These are phyloP conservation scores for Ophiostoma novo-ulmi DNA, from an alignment of 2,329 filamentous ascomycete genomes.

Conservation along the genomic window DNA sequence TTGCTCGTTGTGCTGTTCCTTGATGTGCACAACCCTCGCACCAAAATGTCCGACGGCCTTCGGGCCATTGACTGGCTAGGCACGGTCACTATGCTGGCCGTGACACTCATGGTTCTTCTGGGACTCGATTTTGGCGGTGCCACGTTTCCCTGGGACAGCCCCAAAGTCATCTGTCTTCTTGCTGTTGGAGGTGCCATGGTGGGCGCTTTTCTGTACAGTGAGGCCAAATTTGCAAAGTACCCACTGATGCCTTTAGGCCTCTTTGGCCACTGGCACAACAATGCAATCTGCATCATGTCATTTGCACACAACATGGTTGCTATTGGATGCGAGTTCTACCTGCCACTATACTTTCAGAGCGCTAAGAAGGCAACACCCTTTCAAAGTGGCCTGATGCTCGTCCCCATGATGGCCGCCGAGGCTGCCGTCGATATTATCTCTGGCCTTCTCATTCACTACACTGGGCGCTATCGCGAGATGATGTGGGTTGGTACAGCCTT, in stretches of 20 bases:
- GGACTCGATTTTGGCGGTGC: conserved; percentile 52
- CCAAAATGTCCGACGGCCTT: conserved; percentile 54
- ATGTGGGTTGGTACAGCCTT: conserved; percentile 47
- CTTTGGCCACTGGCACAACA: conserved; percentile 45
- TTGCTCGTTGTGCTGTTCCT: conserved; percentile 27
- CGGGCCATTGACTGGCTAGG: conserved; percentile 58
- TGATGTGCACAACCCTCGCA: conserved; percentile 40
- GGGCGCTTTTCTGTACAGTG: conserved; percentile 43
- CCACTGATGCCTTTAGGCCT: conserved; percentile 41
- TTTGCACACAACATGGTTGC: conserved; percentile 50
- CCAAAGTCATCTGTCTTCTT: conserved; percentile 50
- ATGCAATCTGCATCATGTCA: conserved; percentile 43
- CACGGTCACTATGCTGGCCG: conserved; percentile 54
- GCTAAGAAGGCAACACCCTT: conserved; percentile 45
- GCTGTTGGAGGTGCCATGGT: conserved; percentile 37
- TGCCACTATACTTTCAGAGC: conserved; percentile 46
- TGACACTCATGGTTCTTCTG: conserved; percentile 59
- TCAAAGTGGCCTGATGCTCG: conserved; percentile 46
- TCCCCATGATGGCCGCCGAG: conserved; percentile 48
- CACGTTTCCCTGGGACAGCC: conserved; percentile 52
- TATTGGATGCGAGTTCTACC: conserved; percentile 45
- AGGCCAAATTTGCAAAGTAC: conserved; percentile 41
- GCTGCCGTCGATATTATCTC: conserved; percentile 43
- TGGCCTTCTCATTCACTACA: conserved; percentile 45
- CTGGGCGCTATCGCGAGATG: conserved; percentile 50